phyloP scores from a whole-genome alignment of 768 basidiomycete genomes.

The Serendipita sp. region DNA sequence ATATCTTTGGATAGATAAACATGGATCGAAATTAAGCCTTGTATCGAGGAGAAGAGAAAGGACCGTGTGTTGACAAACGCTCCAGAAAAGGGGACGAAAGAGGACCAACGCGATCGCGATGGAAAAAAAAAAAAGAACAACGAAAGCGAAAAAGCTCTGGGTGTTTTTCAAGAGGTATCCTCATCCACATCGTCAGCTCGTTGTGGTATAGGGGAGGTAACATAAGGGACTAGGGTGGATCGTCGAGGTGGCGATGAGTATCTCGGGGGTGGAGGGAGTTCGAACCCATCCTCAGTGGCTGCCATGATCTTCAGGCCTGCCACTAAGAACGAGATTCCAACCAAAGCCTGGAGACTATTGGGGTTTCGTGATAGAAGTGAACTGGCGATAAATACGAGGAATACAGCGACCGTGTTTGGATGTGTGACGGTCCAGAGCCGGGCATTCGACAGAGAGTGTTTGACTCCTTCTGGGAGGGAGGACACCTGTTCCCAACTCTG shows the following conservation, averaged over 20 bases:
- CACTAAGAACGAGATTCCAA: not conserved
- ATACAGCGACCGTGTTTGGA: conserved; percentile 1
- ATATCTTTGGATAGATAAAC: too few relatives aligned
- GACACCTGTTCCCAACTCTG: not conserved
- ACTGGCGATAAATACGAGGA: not conserved
- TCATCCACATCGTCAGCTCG: not conserved
- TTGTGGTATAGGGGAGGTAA: not conserved
- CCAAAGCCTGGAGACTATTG: not conserved
- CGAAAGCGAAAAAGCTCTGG: not conserved
- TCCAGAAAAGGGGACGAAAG: too few relatives aligned
- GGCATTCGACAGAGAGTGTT: not conserved
- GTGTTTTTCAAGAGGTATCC: not conserved
- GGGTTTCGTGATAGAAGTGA: not conserved
- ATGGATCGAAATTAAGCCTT: too few relatives aligned
- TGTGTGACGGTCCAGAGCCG: conserved; percentile 2
- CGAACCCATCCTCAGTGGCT: conserved; percentile 3
- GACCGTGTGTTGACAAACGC: too few relatives aligned
- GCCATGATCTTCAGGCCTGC: conserved; percentile 6
- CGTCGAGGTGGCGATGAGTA: not conserved
- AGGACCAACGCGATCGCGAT: not conserved
- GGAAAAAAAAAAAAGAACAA: not conserved
- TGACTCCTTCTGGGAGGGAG: not conserved
- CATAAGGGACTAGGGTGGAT: not conserved
- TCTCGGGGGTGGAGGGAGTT: not conserved
- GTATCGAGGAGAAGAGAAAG: too few relatives aligned